Percentiles rank a stretch among this genome's conserved stretches.
Conservation (phyloP, 1,139 yeast genomes). For the Candida smagusa region DNA sequence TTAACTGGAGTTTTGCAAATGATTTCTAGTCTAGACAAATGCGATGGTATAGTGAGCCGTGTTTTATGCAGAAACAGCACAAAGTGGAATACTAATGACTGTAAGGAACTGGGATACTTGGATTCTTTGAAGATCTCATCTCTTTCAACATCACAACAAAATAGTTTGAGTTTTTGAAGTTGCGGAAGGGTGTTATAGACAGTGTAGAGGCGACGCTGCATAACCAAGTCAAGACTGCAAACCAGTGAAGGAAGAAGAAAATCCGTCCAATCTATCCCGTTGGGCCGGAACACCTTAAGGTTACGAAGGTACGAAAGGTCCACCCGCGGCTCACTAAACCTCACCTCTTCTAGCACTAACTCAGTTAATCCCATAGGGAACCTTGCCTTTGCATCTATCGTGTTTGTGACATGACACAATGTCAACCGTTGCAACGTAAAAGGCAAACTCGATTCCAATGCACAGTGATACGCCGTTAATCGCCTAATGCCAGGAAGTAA, state of each 20-base stretch:
- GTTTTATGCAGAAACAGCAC: slow-evolving; percentile 1
- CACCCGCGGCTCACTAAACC: slow-evolving; percentile 1
- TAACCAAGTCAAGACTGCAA: not conserved
- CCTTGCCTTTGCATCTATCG: not conserved
- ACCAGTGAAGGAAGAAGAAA: not conserved
- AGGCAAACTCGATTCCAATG: not conserved
- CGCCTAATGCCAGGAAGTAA: not conserved
- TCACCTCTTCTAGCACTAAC: slow-evolving; percentile 1
- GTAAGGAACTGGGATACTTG: not conserved
- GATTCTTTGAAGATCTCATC: not conserved
- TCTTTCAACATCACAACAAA: slow-evolving; percentile 1
- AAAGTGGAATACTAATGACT: slow-evolving; percentile 1
- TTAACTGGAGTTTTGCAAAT: not conserved
- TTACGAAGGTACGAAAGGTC: slow-evolving; percentile 1
- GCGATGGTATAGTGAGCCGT: not conserved
- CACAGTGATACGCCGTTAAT: slow-evolving; percentile 1
- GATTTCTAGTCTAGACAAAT: not conserved
- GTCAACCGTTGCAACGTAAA: not conserved
- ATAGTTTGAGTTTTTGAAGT: slow-evolving; percentile 1
- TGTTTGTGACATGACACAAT: slow-evolving; percentile 1
- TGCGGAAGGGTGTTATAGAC: not conserved
- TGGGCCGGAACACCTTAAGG: slow-evolving; percentile 1
- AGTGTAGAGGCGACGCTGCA: not conserved
- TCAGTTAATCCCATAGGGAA: slow-evolving; percentile 1
- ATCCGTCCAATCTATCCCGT: slow-evolving; percentile 2